phyloP scores from a whole-genome alignment of 306 rosid genomes.

The Quercus parvula region DNA sequence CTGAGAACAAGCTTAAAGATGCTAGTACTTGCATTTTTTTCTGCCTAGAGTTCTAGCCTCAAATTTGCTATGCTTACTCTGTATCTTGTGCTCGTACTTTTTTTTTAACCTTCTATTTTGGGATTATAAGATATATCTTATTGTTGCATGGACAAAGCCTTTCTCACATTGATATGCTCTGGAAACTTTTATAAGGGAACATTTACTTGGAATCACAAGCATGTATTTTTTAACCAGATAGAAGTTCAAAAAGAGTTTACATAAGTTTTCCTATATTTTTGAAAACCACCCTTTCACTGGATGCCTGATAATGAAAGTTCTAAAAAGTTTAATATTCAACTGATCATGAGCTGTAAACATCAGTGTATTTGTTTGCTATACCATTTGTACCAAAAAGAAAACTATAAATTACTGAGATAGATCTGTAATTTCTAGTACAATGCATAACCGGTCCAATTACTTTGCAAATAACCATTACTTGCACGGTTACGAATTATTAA shows the following conservation, averaged over 20 bases:
- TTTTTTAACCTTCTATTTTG: not conserved
- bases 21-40: too few relatives aligned
- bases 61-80: not conserved
- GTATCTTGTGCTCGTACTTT: not conserved
- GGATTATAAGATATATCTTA: not conserved
- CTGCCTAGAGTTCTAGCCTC: too few relatives aligned
- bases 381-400: too few relatives aligned
- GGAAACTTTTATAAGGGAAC: not conserved
- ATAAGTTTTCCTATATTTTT: not conserved
- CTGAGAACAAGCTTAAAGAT: too few relatives aligned
- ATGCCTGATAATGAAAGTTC: slow-evolving; percentile 5
- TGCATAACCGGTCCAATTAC: too few relatives aligned
- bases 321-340: not conserved
- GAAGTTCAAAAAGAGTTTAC: not conserved
- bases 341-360: too few relatives aligned
- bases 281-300: slow-evolving; percentile 20
- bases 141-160: not conserved
- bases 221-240: not conserved
- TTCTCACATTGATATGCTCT: not conserved
- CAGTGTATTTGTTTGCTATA: too few relatives aligned
- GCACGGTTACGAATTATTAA: too few relatives aligned
- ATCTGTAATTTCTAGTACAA: too few relatives aligned
- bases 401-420: too few relatives aligned
- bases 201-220: not conserved
- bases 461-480: too few relatives aligned